Evolutionary conservation across 2,329 filamentous ascomycete genomes (phyloP).

Genomic region (Tolypocladium guangdongense): DNA sequence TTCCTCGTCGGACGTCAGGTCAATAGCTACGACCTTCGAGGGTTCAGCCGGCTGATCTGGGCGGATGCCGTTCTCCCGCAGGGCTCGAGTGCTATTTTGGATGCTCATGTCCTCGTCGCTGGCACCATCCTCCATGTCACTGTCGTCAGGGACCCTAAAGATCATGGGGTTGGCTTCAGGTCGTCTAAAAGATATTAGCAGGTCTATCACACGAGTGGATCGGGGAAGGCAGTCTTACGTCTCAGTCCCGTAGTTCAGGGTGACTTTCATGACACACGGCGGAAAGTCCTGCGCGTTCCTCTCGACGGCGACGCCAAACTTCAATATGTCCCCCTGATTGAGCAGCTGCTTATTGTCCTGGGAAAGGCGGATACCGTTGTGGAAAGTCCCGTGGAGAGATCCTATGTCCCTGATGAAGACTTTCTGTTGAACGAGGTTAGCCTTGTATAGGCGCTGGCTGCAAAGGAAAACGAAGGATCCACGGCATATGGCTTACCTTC

Average conservation of each 20-base stretch:
- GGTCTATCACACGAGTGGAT: neutral
- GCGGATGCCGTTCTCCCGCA: slow-evolving; percentile 17
- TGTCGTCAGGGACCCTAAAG: slow-evolving; percentile 33
- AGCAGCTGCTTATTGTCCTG: slow-evolving; percentile 9
- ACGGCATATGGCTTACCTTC: slow-evolving; percentile 26
- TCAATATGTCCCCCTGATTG: slow-evolving; percentile 18
- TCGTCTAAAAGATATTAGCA: slow-evolving; percentile 12
- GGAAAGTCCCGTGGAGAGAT: slow-evolving; percentile 43
- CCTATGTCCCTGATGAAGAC: slow-evolving; percentile 33
- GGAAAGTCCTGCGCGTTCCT: slow-evolving; percentile 22
- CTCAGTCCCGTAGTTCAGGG: slow-evolving; percentile 15
- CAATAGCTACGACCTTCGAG: slow-evolving; percentile 3
- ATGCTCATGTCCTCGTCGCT: slow-evolving; percentile 16
- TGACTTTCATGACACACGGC: slow-evolving; percentile 25
- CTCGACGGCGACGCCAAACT: slow-evolving; percentile 25
- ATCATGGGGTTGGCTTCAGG: slow-evolving; percentile 15
- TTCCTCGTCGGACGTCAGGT: slow-evolving; percentile 12
- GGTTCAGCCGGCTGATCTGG: slow-evolving; percentile 9
- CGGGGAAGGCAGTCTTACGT: slow-evolving; percentile 8
- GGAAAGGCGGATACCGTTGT: slow-evolving; percentile 22
- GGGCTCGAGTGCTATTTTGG: slow-evolving; percentile 13
- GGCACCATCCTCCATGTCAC: slow-evolving; percentile 17
- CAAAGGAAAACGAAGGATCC: neutral
- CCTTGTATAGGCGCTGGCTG: neutral
- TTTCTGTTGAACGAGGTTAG: slow-evolving; percentile 18